Evolutionary conservation across 192 early-diverging fungal genomes (phyloP).

Genomic region (Podila verticillata): DNA sequence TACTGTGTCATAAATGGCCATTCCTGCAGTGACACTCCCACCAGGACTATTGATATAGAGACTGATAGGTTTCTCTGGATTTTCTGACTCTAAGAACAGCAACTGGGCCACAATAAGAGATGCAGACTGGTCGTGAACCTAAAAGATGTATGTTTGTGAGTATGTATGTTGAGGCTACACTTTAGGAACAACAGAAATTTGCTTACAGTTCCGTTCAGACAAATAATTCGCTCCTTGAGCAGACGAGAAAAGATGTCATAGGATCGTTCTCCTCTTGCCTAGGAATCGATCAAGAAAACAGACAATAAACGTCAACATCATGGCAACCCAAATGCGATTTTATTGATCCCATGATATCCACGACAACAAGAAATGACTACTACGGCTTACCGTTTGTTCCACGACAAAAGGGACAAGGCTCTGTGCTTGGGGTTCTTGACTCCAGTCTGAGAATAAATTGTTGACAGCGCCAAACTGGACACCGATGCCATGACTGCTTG

Average conservation of each 20-base stretch:
- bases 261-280: constrained; percentile 89
- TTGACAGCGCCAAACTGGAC: constrained; percentile 2
- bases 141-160: neutral
- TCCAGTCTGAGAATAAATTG: constrained; percentile 26
- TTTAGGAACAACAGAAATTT: neutral
- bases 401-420: constrained; percentile 71
- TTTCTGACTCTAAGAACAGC: constrained; percentile 94
- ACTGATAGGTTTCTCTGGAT: constrained; percentile 91
- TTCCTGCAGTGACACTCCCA: constrained; percentile 93
- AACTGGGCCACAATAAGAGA: constrained; percentile 95
- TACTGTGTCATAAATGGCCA: constrained; percentile 94
- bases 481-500: constrained; percentile 2
- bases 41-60: constrained; percentile 99
- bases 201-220: constrained; percentile 88
- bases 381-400: constrained; percentile 65
- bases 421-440: constrained; percentile 42
- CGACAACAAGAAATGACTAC: neutral
- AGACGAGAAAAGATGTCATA: constrained; percentile 98
- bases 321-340: too few relatives aligned
- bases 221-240: constrained; percentile 95
- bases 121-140: constrained; percentile 84
- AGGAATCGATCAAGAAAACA: neutral
- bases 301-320: neutral
- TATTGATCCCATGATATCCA: neutral
- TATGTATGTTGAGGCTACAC: neutral